Base-by-base conservation (phyloP, 495 filamentous ascomycete genomes). In the Trichoderma orchidacearum region DNA sequence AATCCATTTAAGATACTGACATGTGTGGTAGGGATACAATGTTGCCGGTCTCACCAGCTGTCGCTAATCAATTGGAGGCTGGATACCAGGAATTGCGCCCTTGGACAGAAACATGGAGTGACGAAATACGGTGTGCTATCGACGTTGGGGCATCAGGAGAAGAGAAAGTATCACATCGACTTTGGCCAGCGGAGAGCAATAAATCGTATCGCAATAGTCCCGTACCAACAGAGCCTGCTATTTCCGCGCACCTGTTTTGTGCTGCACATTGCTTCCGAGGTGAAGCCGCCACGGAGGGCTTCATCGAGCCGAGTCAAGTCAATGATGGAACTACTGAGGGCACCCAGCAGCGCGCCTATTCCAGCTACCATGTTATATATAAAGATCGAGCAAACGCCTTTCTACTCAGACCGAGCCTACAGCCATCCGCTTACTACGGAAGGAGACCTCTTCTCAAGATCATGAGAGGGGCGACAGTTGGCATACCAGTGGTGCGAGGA, bases 21-120 rank as follows among this genome's bases (percentile, higher is more conserved):
- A 3, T 35, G 8, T n/a, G 12, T 6, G 30, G 11, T 17, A 69
- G 73, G 41, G 90, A 96, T 63, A 90, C 88, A 3, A 94, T 96
- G 88, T 71, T 85, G 28, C 93, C 93, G 1, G 83, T 98, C 8
- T 88, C 95, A 61, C 79, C 87, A 3, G 76, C 82, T n/a, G 84
- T 95, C 34, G 91, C 93, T 29, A 97, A 96, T 65, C 87, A 89
- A 64, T 76, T 98, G 0, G 93, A 98, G 62, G 80, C 80, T 28
- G 93, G 93, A 18, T 98, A 95, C 66, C 70, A 81, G 31, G 87
- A 93, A 60, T 76, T 97, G 35, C 84, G 84, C 53, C 88, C 89
- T 0, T 96, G 91, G 87, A 90, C 87, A 1, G 79, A 93, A 60
- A 95, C 92, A 0, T 98, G 94, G 90, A 79, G 79, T 51, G 91